Evolutionary conservation across 2,329 filamentous ascomycete genomes (phyloP), one percentile per base, ranked within the genome.

Genomic region (Drechslera avenae): DNA sequence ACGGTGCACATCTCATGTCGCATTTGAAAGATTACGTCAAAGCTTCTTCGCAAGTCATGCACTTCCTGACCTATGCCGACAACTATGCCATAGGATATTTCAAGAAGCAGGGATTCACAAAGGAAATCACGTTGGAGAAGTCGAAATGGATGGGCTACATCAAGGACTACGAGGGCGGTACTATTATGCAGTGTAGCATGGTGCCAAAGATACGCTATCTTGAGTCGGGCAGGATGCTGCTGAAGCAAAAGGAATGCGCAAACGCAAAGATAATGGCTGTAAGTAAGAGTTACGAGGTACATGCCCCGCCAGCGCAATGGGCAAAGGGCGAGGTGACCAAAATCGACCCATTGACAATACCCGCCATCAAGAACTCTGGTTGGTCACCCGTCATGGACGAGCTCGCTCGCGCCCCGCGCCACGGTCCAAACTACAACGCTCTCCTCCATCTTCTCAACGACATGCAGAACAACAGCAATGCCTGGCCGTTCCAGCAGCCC

Each of bases 21-120:
- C 94, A 99, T 72, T 78, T 99, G 37, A 99, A 99, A 76, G 86
- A 99, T 78, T 99, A 97, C 66, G 94, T 99, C 73, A 97, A 96
- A 74, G 92, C 93, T 5, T 97, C 93, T 1, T 95, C 90, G 46
- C 87, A 92, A 60, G 92, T 99, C 39, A 97, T 97, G 92, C 92
- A 99, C 75, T 99, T 99, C 74, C 81, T 99, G 2, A 99, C 94
- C 1, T 99, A 99, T 68, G 94, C 94, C 59, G 94, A 99, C 74
- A 99, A 99, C 74, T 97, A 97, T 69, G 94, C 94, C 32, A 99
- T 96, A 60, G 94, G 94, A 9, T 99, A 97, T 74, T 99, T 99
- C 76, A 96, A 97, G 75, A 99, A 99, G 73, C 94, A 99, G 72
- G 94, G 94, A 0, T 99, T 99, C 69, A 97, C 94, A 1, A 99